Evolutionary conservation across 2,329 filamentous ascomycete genomes (phyloP).

Genomic region (Rasamsonia emersonii): DNA sequence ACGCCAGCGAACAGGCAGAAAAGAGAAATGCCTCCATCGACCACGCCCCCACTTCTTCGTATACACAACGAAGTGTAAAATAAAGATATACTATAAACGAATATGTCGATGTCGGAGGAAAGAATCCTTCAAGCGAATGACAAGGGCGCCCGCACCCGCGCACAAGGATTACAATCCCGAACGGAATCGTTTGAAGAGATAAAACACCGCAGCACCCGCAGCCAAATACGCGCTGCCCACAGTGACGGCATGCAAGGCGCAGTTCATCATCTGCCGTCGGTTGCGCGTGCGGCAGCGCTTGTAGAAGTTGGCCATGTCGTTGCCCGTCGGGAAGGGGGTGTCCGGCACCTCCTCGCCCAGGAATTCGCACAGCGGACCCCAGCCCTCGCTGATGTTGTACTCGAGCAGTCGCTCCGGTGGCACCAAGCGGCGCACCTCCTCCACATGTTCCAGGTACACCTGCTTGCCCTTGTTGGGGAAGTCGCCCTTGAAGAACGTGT

Average conservation of each 20-base stretch:
- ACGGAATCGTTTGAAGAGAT: conserved; percentile 28
- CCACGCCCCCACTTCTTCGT: too few relatives aligned
- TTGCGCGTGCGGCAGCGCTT: conserved; percentile 46
- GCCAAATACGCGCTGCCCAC: conserved; percentile 42
- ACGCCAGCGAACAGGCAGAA: too few relatives aligned
- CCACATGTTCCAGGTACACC: conserved; percentile 51
- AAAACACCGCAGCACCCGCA: conserved; percentile 31
- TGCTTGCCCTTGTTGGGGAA: conserved; percentile 58
- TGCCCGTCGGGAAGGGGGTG: conserved; percentile 43
- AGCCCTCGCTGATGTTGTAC: conserved; percentile 47
- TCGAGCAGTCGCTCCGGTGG: conserved; percentile 45
- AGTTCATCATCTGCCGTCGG: conserved; percentile 49
- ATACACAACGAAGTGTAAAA: too few relatives aligned
- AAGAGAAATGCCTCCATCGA: too few relatives aligned
- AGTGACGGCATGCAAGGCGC: conserved; percentile 42
- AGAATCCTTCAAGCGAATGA: too few relatives aligned
- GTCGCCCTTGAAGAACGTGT: conserved; percentile 59
- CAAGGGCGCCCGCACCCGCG: too few relatives aligned
- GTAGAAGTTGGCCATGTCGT: conserved; percentile 48
- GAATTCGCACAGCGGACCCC: conserved; percentile 48
- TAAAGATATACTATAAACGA: too few relatives aligned
- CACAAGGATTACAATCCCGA: too few relatives aligned
- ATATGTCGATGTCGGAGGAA: too few relatives aligned
- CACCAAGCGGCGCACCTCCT: conserved; percentile 40
- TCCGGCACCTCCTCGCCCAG: conserved; percentile 44